A percentile compares a stretch with the other conserved stretches of the same genome.
Evolutionary conservation across 2,329 filamentous ascomycete species (phyloP).

Genomic region (Phaeosphaeria sp.): DNA sequence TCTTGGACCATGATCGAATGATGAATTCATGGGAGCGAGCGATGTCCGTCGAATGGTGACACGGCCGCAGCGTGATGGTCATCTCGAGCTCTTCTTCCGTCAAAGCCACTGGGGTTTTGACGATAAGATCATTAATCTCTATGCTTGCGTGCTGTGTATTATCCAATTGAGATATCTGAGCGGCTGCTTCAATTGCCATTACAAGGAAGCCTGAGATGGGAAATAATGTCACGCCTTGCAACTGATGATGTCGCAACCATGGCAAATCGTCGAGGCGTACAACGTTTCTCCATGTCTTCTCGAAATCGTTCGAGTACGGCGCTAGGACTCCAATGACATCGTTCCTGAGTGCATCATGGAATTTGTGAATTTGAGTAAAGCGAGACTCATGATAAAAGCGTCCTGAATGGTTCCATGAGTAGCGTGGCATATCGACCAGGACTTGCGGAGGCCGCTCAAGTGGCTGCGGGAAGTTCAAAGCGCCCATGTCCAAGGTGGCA

Average conservation of each 20-base stretch:
- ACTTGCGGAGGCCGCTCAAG: conserved; percentile 23
- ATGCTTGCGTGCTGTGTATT: conserved; percentile 18
- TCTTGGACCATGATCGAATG: conserved; percentile 61
- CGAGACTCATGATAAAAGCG: conserved; percentile 26
- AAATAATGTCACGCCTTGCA: conserved; percentile 39
- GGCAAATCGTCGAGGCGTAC: conserved; percentile 50
- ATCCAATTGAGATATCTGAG: conserved; percentile 19
- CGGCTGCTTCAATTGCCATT: conserved; percentile 42
- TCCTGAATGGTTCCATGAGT: conserved; percentile 39
- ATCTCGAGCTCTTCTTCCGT: conserved; percentile 40
- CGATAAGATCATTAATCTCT: conserved; percentile 23
- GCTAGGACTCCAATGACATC: conserved; percentile 24
- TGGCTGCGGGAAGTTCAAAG: conserved; percentile 31
- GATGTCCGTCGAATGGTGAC: neutral
- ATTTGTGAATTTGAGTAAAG: conserved; percentile 11
- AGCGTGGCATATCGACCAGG: conserved; percentile 34
- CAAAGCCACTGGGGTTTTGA: conserved; percentile 28
- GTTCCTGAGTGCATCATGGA: conserved; percentile 27
- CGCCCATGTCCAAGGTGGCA: conserved; percentile 20
- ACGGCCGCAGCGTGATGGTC: conserved; percentile 30
- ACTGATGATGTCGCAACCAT: conserved; percentile 57
- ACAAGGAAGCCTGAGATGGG: conserved; percentile 42
- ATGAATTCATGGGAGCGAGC: conserved; percentile 47
- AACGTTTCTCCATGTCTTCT: conserved; percentile 56
- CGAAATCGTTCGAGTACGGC: conserved; percentile 25